phyloP scores from a whole-genome alignment of 345 rosid species.

The Xanthoceras sorbifolium region DNA sequence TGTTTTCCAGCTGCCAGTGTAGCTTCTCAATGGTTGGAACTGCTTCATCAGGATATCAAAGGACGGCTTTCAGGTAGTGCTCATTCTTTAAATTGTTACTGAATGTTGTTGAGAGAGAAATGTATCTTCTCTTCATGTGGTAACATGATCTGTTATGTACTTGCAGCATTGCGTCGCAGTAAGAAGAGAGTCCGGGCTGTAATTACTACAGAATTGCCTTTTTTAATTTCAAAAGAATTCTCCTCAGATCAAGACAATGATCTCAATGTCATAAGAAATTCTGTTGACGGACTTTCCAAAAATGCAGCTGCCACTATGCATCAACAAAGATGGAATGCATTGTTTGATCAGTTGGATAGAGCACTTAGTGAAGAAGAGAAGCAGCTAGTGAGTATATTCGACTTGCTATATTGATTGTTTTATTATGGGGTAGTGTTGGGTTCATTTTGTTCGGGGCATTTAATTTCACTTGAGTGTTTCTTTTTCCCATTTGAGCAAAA shows the following conservation, averaged over 20 bases:
- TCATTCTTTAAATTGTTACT: conserved; percentile 7
- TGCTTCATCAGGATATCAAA: conserved; percentile 88
- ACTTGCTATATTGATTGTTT: conserved; percentile 9
- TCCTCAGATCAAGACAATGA: conserved; percentile 47
- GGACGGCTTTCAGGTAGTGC: conserved; percentile 82
- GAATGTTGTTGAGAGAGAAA: background rate
- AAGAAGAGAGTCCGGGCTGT: conserved; percentile 83
- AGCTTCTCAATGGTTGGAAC: conserved; percentile 94
- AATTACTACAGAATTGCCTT: conserved; percentile 72
- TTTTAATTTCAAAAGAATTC: conserved; percentile 73
- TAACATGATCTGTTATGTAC: conserved; percentile 20
- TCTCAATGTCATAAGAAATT: conserved; percentile 25
- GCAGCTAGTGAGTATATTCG: conserved; percentile 62
- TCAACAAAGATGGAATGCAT: conserved; percentile 57
- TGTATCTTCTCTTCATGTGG: background rate
- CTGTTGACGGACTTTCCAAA: conserved; percentile 37
- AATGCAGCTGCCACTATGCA: conserved; percentile 50
- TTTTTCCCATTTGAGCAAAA: background rate
- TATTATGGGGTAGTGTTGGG: background rate
- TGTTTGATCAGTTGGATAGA: conserved; percentile 79
- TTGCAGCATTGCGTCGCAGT: conserved; percentile 85
- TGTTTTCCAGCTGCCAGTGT: conserved; percentile 77
- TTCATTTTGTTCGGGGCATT: background rate
- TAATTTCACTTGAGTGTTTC: background rate
- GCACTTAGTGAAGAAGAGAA: conserved; percentile 79